phyloP scores from a whole-genome alignment of 176 grass and related monocot species.

The Paspalum vaginatum region DNA sequence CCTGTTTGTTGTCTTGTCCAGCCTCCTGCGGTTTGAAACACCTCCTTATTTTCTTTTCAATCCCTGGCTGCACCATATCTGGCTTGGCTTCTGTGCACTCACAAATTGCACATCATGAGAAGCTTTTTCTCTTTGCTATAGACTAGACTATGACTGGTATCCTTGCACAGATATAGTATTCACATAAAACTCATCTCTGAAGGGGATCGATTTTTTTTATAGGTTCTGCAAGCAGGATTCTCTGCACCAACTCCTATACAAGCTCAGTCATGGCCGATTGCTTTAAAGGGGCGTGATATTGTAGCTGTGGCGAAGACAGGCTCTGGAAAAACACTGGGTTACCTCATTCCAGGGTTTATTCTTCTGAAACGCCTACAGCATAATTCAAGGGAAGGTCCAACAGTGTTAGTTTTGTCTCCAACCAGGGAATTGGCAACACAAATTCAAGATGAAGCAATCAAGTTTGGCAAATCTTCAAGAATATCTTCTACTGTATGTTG shows the following conservation, averaged over 20 bases:
- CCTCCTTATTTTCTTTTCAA: neutral
- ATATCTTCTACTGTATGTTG: constrained; percentile 72
- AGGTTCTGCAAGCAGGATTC: constrained; percentile 80
- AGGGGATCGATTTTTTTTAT: constrained; percentile 17
- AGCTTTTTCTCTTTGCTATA: constrained; percentile 5
- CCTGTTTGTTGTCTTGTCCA: constrained; percentile 49
- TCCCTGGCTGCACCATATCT: constrained; percentile 17
- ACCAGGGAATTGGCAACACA: constrained; percentile 94
- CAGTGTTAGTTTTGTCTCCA: constrained; percentile 79
- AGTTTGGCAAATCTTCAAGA: constrained; percentile 90
- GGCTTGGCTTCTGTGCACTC: neutral
- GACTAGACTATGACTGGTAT: constrained; percentile 1
- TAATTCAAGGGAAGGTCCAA: constrained; percentile 78
- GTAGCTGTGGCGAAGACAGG: constrained; percentile 93
- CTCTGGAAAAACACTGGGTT: constrained; percentile 94
- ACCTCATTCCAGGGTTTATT: constrained; percentile 88
- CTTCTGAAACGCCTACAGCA: constrained; percentile 63
- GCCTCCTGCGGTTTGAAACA: constrained; percentile 31
- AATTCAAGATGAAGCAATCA: constrained; percentile 92
- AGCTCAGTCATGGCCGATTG: constrained; percentile 96
- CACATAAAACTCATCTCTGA: constrained; percentile 11
- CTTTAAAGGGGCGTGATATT: constrained; percentile 73
- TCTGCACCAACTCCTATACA: constrained; percentile 79
- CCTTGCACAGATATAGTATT: neutral
- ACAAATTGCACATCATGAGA: constrained; percentile 15